Base-by-base conservation (phyloP, 1,284 basidiomycete species). In the Ustilago shanxiensis region DNA sequence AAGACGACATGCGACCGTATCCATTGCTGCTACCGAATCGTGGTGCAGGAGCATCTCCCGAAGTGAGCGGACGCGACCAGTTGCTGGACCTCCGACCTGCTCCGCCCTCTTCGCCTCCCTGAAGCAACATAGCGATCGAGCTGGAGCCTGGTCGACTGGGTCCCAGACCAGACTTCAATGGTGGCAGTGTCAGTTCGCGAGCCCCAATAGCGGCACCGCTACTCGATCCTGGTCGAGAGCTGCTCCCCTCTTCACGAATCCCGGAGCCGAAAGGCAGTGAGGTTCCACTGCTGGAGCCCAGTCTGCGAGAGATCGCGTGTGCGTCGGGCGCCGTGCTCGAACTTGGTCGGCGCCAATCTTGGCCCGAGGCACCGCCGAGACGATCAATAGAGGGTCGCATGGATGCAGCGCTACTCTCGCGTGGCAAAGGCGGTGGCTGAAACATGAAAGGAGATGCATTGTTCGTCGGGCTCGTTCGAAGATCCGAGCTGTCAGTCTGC, bases 361-460 rank as follows among this genome's bases (percentile, higher is more conserved):
- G 47, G 14, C 69, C 66, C 20, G 59, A 20, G 2, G 37, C 60
- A 31, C 61, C 60, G 16, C 60, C 66, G 6, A 59, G 53, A 16
- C 70, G 65, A 20, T 72, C 70, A 14, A 62, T 24, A 5, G 67
- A 62, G 16, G 54, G 47, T 24, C 74, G 66, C 69, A 66, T 44
- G 9, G 61, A 62, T 2, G 60, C 10, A 31, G 47, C 37, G 47
- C 63, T 62, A 54, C 62, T 68, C 37, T 78, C 76, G 45, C 67
- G 67, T 9, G 72, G 76, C 55, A 79, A 52, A 28, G 79, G 77
- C 20, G 79, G 79, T 8, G 79, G 79, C 59, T 79, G 77, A 28
- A 80, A 80, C 79, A 80, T 80, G 63, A 80, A 80, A 2, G 79
- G 79, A 37, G 79, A 80, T 14, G 75, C 66, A n/a, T 77, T 79